Base-by-base conservation (phyloP, 2,329 filamentous ascomycete genomes). In the Calonectria henricotiae region DNA sequence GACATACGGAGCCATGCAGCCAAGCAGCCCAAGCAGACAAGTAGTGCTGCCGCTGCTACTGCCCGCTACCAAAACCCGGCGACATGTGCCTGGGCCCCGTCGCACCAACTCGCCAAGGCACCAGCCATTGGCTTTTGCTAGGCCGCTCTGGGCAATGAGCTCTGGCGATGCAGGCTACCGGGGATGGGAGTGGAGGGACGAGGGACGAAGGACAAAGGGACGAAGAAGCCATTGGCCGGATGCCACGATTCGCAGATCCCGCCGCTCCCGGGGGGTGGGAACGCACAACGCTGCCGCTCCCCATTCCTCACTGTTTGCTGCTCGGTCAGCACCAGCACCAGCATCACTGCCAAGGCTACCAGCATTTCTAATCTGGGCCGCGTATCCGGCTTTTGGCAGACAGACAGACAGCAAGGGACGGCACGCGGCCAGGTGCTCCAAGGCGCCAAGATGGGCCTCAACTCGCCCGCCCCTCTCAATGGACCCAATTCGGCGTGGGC, bases 171-270 rank as follows among this genome's bases (percentile, higher is more conserved):
- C 51, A 20, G 20, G 20, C 20, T 20, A 20, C 20, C 20, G 20
- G 20, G 20, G 20, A 20, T 20, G 20, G 20, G 20, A 20, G 20
- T 20, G 20, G 20, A 20, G 20, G 20, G 20, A 20, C 20, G 20
- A 20, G 20, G 20, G 20, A 20, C 20, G 20, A 20, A 20, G 20
- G 20, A 20, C 20, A 20, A 20, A 1, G 20, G 20, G 20, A 20
- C 20, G 20, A 20, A 20, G 20, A 20, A 20, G 20, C 20, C 20
- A 20, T 20, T 20, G 27, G 20, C 20, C 30, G 2, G 11, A 37
- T 25, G 51, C 27, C 51, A 54, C 68, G 62, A 62, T 54, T 49
- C 32, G 68, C 32, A 61, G 25, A 72, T 62, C 54, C 71, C 71
- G 69, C 62, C 37, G 67, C 67, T 63, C 44, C 63, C 43, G 58